Base-by-base conservation (phyloP, 202 grass and related monocot species). In the Elaeis oleifera region DNA sequence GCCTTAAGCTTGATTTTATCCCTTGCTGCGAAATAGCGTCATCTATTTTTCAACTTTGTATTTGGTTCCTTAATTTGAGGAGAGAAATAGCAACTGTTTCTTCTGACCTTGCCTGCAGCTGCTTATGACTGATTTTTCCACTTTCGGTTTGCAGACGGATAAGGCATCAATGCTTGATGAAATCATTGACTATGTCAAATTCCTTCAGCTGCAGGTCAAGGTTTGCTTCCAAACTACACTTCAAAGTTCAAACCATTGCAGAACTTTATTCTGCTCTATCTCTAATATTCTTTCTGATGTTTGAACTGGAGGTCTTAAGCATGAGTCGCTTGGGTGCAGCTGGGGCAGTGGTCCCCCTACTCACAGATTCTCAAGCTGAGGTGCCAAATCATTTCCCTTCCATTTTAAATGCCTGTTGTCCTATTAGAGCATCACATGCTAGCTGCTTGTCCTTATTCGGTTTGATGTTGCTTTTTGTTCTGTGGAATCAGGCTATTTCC, bases 121-220 rank as follows among this genome's bases (percentile, higher is more conserved):
- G 17, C 18, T 72, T 5, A 54, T 2, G 23, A 15, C 16, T 55
- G 49, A 63, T 49, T 57, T 3, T 36, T 61, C 68, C 63, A 54
- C 19, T 79, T 5, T 29, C 7, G 16, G 55, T 56, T 65, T 44
- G 59, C 84, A 96, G 84, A 79, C 71, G 49, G 84, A 90, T 65
- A 90, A 90, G 56, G 87, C 87, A 65, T 85, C 84, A 58, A 96
- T 90, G 84, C 80, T 96, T 18, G 87, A 96, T 11, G 91, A 96
- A 51, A 90, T 96, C 49, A 88, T 96, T 58, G 84, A 88, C 20
- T 96, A 90, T 36, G 81, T 96, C 68, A 88, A 88, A 71, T 90
- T 96, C 71, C 87, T 96, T 53, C 91, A 88, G 70, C 36, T 96
- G 23, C 87, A 90, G 83, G 84, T 87, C 63, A 96, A 96, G 86